Evolutionary conservation across 140 eudicot genomes (phyloP).

Genomic region (Bidens hawaiensis): DNA sequence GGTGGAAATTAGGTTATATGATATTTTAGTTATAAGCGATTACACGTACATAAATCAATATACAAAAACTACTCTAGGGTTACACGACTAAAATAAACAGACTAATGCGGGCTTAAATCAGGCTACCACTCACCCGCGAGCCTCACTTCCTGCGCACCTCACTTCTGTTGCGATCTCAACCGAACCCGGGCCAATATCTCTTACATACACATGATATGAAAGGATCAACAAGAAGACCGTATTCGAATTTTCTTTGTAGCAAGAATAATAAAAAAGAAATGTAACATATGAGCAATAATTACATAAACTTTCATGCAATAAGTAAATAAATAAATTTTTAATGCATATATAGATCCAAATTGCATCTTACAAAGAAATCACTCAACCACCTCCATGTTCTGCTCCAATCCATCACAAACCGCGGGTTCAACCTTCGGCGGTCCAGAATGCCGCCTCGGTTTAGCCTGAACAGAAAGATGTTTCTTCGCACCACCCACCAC

Average conservation of each 20-base stretch:
- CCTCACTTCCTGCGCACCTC: too few species aligned
- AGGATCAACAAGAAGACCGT: neutral
- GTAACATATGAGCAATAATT: neutral
- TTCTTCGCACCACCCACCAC: conserved; percentile 36
- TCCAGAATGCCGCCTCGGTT: conserved; percentile 54
- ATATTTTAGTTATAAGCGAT: too few species aligned
- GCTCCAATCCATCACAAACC: conserved; percentile 10
- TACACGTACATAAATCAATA: too few species aligned
- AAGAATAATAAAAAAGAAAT: neutral
- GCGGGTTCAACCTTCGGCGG: conserved; percentile 45
- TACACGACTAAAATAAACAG: too few species aligned
- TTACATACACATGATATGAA: neutral
- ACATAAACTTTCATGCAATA: conserved; percentile 16
- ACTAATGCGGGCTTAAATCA: too few species aligned
- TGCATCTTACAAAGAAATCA: conserved; percentile 13
- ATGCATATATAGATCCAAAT: conserved; percentile 7
- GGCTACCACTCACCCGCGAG: too few species aligned
- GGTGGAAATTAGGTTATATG: too few species aligned
- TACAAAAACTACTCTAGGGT: too few species aligned
- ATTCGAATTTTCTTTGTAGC: neutral
- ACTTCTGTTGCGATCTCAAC: too few species aligned
- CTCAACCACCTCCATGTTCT: conserved; percentile 17
- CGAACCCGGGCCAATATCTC: too few species aligned
- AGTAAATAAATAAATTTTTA: conserved; percentile 4
- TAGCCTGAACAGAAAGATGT: conserved; percentile 46